Evolutionary conservation across 2,329 filamentous ascomycete genomes (phyloP), one percentile per base, ranked within the genome.

Genomic region (Byssochlamys sp.): DNA sequence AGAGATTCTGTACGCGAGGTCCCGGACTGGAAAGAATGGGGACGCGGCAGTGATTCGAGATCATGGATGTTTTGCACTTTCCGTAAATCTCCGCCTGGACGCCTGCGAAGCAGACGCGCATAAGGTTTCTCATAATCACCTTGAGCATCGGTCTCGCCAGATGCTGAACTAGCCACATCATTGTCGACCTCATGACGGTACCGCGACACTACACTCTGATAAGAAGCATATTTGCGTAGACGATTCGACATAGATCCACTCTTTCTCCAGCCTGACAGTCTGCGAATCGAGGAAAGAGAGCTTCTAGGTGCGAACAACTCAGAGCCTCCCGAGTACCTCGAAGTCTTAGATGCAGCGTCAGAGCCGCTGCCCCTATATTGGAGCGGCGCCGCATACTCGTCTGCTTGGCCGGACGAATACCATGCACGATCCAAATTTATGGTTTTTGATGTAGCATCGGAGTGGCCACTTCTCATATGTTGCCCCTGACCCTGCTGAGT

Each of bases 1-100:
- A 64, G 63, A 53, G 67, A 69, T 29, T 66, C 65, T 3, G 69
- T 68, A 55, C 71, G 72, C 2, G 74, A 74, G 10, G 69, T 67
- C 53, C 70, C 63, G 11, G 72, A 75, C 10, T 61, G 62, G 48
- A 70, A 69, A 4, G 75, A 77, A 28, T 63, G 63, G n/a, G 71
- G 71, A 51, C 66, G 65, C 1, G 65, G 62, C 6, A 61, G 61
- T 48, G 75, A 72, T 12, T 85, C 81, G 2, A 86, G 69, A 31
- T 89, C 85, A 48, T 81, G 81, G 29, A 86, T 82, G 59, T 86
- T 86, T 19, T 80, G 81, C 39, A 83, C 86, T 14, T 85, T 86
- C 60, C 86, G 82, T 53, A 94, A 73, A 69, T 92, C 85, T 33
- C 89, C 88, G 53, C 89, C 89, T 5, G 88, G 89, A 12, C 86